phyloP scores from a whole-genome alignment of 768 basidiomycete species.

The Agrocybe chaxingu region DNA sequence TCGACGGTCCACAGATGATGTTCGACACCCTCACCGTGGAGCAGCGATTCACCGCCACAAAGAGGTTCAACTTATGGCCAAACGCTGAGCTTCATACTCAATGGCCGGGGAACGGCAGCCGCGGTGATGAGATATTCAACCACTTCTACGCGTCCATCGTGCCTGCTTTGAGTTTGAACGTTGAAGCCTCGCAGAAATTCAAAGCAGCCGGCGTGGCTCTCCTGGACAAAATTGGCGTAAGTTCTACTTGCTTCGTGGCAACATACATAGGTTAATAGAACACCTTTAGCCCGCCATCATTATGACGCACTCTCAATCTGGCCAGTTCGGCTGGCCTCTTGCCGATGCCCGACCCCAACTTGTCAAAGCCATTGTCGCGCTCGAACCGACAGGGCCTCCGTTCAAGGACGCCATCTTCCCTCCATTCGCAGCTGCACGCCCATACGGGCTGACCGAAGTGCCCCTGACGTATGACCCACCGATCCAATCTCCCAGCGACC shows the following conservation, averaged over 20 bases:
- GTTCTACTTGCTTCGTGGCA: slow-evolving; percentile 7
- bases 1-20: slow-evolving; percentile 33
- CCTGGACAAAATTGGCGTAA: slow-evolving; percentile 46
- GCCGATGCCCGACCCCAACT: slow-evolving; percentile 41
- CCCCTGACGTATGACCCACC: slow-evolving; percentile 43
- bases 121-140: slow-evolving; percentile 43
- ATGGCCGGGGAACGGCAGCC: slow-evolving; percentile 50
- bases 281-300: slow-evolving; percentile 38
- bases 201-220: slow-evolving; percentile 38
- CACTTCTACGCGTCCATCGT: slow-evolving; percentile 41
- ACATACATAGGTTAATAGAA: not conserved
- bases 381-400: slow-evolving; percentile 51
- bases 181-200: slow-evolving; percentile 35
- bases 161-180: slow-evolving; percentile 33
- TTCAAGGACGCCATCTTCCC: slow-evolving; percentile 40
- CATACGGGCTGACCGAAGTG: slow-evolving; percentile 46
- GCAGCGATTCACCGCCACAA: slow-evolving; percentile 41
- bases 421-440: slow-evolving; percentile 32
- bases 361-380: slow-evolving; percentile 44
- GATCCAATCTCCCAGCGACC: slow-evolving; percentile 32
- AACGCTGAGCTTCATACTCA: slow-evolving; percentile 44
- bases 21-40: slow-evolving; percentile 30
- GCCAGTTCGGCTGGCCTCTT: slow-evolving; percentile 45
- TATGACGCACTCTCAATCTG: slow-evolving; percentile 52
- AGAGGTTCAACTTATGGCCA: slow-evolving; percentile 39